Evolutionary conservation across 2,329 filamentous ascomycete species (phyloP).

Genomic region (Penicillium sp.): DNA sequence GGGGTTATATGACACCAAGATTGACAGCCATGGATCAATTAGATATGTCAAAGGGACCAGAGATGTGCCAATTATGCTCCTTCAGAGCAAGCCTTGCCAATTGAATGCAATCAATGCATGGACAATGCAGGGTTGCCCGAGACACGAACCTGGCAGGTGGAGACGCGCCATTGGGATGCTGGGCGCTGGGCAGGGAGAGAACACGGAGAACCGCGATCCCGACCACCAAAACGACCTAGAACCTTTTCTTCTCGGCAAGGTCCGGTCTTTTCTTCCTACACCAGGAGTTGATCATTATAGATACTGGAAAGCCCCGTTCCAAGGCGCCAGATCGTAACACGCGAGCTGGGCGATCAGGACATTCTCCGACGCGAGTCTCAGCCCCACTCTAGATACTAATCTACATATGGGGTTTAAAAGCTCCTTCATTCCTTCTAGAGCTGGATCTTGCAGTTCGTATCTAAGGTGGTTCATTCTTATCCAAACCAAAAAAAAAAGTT

Average conservation of each 20-base stretch:
- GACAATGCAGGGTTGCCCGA: slow-evolving; percentile 19
- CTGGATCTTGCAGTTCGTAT: slow-evolving; percentile 4
- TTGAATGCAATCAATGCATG: background rate
- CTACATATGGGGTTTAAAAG: slow-evolving; percentile 9
- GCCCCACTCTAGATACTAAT: slow-evolving; percentile 22
- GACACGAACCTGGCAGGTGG: slow-evolving; percentile 17
- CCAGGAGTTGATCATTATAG: background rate
- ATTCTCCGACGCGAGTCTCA: slow-evolving; percentile 13
- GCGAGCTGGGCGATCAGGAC: slow-evolving; percentile 20
- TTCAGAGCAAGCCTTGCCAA: background rate
- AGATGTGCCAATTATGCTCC: background rate
- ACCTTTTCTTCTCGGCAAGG: background rate
- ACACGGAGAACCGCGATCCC: slow-evolving; percentile 7
- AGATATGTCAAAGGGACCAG: background rate
- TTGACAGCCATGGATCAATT: background rate
- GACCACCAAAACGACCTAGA: slow-evolving; percentile 12
- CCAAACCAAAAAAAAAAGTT: no score
- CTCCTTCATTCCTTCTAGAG: slow-evolving; percentile 24
- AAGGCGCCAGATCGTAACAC: slow-evolving; percentile 13
- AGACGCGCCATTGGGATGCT: slow-evolving; percentile 7
- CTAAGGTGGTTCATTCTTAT: background rate
- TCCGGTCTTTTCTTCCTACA: background rate
- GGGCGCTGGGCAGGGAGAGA: slow-evolving; percentile 10
- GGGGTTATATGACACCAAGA: background rate
- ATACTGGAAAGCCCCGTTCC: background rate